Evolutionary conservation across 2,329 filamentous ascomycete species (phyloP).

Genomic region (Neonectria hederae): DNA sequence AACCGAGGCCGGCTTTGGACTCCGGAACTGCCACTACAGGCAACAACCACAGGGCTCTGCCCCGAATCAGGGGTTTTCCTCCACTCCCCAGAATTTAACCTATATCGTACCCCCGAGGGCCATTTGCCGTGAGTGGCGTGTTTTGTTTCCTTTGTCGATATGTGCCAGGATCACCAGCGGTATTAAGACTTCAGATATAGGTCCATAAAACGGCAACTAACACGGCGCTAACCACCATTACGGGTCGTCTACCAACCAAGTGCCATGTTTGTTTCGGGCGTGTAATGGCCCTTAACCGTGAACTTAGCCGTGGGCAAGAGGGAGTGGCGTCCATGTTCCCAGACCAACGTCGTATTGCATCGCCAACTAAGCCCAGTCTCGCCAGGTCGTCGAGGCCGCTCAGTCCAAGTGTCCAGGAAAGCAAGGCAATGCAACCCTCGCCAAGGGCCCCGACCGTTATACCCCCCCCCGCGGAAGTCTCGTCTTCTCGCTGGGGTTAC

Average conservation of each 20-base stretch:
- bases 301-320: slow-evolving; percentile 31
- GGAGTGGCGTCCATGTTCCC: slow-evolving; percentile 24
- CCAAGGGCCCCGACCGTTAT: slow-evolving; percentile 29
- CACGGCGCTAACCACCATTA: slow-evolving; percentile 33
- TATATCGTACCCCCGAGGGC: slow-evolving; percentile 16
- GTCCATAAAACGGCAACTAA: slow-evolving; percentile 42
- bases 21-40: slow-evolving; percentile 11
- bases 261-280: slow-evolving; percentile 35
- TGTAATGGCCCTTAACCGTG: slow-evolving; percentile 30
- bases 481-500: slow-evolving; percentile 28
- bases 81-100: slow-evolving; percentile 27
- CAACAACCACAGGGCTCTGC: slow-evolving; percentile 10
- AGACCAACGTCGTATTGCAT: slow-evolving; percentile 40
- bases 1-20: slow-evolving; percentile 4
- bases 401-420: slow-evolving; percentile 20
- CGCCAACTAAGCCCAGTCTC: slow-evolving; percentile 26
- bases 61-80: slow-evolving; percentile 13
- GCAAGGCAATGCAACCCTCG: slow-evolving; percentile 37
- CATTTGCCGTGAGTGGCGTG: slow-evolving; percentile 22
- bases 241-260: slow-evolving; percentile 38
- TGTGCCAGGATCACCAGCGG: slow-evolving; percentile 25
- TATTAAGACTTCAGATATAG: slow-evolving; percentile 42
- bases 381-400: slow-evolving; percentile 27
- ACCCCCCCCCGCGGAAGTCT: slow-evolving; percentile 31
- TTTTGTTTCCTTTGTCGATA: slow-evolving; percentile 24